Evolutionary conservation across 2,329 filamentous ascomycete genomes (phyloP).

Genomic region (Penicillium capsulatum): DNA sequence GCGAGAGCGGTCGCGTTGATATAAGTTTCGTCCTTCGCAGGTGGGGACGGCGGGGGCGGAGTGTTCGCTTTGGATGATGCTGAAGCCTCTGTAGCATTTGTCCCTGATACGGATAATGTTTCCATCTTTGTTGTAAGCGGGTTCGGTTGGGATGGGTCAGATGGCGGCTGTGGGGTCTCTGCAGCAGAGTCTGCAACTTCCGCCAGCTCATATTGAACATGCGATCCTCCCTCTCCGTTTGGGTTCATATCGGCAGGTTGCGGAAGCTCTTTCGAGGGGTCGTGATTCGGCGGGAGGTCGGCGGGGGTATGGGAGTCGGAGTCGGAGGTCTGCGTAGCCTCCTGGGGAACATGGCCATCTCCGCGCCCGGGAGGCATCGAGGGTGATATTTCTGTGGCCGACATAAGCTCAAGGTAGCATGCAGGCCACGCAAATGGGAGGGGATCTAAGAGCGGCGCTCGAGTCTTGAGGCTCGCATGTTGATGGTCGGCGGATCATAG

Average conservation of each 20-base stretch:
- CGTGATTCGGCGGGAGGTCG: conserved; percentile 20
- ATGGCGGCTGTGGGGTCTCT: conserved; percentile 8
- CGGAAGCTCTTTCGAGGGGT: conserved; percentile 10
- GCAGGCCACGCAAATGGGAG: conserved; percentile 16
- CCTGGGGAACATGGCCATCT: conserved; percentile 21
- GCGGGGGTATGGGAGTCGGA: conserved; percentile 23
- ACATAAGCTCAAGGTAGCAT: conserved; percentile 46
- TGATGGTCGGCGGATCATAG: conserved; percentile 30
- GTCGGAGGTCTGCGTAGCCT: too few species aligned
- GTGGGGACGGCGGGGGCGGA: conserved; percentile 41
- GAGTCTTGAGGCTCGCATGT: conserved; percentile 27
- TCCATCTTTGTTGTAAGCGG: conserved; percentile 29
- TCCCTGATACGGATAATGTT: conserved; percentile 29
- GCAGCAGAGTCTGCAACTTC: conserved; percentile 6
- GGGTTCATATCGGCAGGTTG: conserved; percentile 14
- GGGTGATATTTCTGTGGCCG: conserved; percentile 28
- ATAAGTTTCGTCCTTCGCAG: conserved; percentile 52
- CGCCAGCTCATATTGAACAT: conserved; percentile 1
- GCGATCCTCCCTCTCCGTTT: conserved; percentile 6
- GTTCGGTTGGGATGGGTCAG: conserved; percentile 18
- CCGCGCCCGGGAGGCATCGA: conserved; percentile 23
- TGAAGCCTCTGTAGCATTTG: conserved; percentile 17
- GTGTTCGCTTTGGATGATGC: conserved; percentile 16
- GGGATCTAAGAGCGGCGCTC: conserved; percentile 8
- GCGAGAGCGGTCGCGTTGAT: conserved; percentile 46